Base-by-base conservation (phyloP, 148 eudicot genomes). In the Amaranthus hypochondriacus region DNA sequence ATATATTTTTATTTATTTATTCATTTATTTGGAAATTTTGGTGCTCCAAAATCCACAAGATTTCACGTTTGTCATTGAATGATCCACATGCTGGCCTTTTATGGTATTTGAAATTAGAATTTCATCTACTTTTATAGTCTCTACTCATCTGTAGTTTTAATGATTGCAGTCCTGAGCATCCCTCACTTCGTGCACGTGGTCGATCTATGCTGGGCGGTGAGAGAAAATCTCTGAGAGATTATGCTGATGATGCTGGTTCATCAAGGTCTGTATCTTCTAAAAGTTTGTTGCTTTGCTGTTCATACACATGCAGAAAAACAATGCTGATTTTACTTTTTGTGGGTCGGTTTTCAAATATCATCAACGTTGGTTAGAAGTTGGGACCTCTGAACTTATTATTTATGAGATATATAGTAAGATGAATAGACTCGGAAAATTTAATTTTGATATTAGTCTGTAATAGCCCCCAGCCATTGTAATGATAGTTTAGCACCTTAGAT, bases 191-290 rank as follows among this genome's bases (percentile, higher is more conserved):
- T 18, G 80, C 84, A 74, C 93, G 89, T 77, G 97, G 87, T 54
- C 83, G 92, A 61, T 96, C 99, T 67, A 87, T 96, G 99, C 95
- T 96, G 79, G 84, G 99, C 56, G 92, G 92, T 62, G 97, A 90
- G 68, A 85, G 86, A 72, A 90, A 88, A 79, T 79, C 92, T 44
- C 80, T 84, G 65, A 77, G 89, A 82, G 92, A 87, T 71, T 84
- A 48, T 83, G 73, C 82, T 52, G 88, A 89, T 66, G 91, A 88
- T 59, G 79, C 86, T 65, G 84, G 84, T 76, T 71, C 96, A 81
- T 89, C 97, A 81, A 92, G 99, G 99, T 95, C 70, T 46, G 54
- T 71, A 12, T 54, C 68, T 69, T 18, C 69, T 66, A 62, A 42
- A 44, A 61, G 51, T 53, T 50, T 12, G 54, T 39, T 70, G n/a